Evolutionary conservation across 495 filamentous ascomycete genomes (phyloP).

Genomic region (Penicillium nucicola): DNA sequence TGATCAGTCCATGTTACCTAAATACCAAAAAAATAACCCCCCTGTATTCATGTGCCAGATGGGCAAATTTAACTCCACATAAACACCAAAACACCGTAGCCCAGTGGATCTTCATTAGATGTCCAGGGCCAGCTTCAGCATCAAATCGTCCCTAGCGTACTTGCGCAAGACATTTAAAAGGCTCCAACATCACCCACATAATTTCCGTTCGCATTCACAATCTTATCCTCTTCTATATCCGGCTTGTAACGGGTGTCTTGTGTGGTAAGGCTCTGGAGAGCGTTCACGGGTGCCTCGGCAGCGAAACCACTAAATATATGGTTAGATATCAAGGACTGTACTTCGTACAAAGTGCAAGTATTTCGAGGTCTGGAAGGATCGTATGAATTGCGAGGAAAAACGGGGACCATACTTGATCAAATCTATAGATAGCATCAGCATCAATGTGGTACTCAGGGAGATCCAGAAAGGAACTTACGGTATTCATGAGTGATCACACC

Average conservation of each 20-base stretch:
- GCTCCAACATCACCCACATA: constrained; percentile 13
- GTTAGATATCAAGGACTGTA: constrained; percentile 17
- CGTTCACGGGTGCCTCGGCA: constrained; percentile 63
- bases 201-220: constrained; percentile 46
- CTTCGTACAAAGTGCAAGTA: too few species aligned
- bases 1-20: neutral
- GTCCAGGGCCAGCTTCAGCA: constrained; percentile 13
- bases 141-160: constrained; percentile 3
- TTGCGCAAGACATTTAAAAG: neutral
- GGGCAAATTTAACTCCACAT: too few species aligned
- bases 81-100: neutral
- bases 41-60: too few species aligned
- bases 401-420: constrained; percentile 45
- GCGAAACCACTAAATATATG: constrained; percentile 63
- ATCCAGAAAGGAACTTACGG: constrained; percentile 31
- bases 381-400: neutral
- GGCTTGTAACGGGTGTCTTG: constrained; percentile 62
- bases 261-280: constrained; percentile 66
- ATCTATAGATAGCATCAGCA: constrained; percentile 27
- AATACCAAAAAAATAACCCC: neutral
- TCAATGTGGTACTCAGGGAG: neutral
- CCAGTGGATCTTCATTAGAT: constrained; percentile 3
- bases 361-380: too few species aligned
- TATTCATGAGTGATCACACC: constrained; percentile 52
- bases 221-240: constrained; percentile 72